Conservation (phyloP, 2,329 filamentous ascomycete species). For the Tympanopsis confertula region DNA sequence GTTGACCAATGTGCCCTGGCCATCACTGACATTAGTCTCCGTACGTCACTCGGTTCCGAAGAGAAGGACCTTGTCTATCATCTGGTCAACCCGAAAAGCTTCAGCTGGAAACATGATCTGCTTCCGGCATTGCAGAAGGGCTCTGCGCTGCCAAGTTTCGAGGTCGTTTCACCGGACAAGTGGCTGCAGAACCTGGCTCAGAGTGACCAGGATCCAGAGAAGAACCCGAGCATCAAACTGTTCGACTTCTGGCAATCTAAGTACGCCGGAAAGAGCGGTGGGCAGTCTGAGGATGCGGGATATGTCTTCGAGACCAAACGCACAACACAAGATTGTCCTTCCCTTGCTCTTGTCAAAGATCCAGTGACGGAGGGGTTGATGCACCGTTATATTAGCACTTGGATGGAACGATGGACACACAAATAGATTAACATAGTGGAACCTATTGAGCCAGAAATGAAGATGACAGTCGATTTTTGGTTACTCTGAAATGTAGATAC, state of each 20-base stretch:
- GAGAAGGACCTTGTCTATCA: background rate
- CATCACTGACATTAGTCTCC: slow-evolving; percentile 5
- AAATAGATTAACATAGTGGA: too few relatives aligned
- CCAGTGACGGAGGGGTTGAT: too few relatives aligned
- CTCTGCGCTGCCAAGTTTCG: slow-evolving; percentile 30
- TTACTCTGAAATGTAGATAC: too few relatives aligned
- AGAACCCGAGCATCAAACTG: slow-evolving; percentile 38
- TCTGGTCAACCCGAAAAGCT: background rate
- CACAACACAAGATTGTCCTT: too few relatives aligned
- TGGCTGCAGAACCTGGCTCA: slow-evolving; percentile 31
- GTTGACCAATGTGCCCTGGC: background rate
- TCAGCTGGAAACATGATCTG: slow-evolving; percentile 11
- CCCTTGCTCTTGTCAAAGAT: too few relatives aligned
- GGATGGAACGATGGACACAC: too few relatives aligned
- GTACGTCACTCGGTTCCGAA: slow-evolving; percentile 5
- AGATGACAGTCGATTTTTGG: too few relatives aligned
- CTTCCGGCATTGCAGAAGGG: slow-evolving; percentile 19
- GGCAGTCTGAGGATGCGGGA: too few relatives aligned
- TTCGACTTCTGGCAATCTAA: slow-evolving; percentile 40
- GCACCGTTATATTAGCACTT: too few relatives aligned
- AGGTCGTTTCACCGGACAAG: slow-evolving; percentile 25
- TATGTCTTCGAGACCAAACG: too few relatives aligned
- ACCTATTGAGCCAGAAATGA: too few relatives aligned
- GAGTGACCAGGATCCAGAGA: slow-evolving; percentile 32
- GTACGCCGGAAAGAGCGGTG: too few relatives aligned